Evolutionary conservation across 2,329 filamentous ascomycete species (phyloP).

Genomic region (Cercospora canescens): DNA sequence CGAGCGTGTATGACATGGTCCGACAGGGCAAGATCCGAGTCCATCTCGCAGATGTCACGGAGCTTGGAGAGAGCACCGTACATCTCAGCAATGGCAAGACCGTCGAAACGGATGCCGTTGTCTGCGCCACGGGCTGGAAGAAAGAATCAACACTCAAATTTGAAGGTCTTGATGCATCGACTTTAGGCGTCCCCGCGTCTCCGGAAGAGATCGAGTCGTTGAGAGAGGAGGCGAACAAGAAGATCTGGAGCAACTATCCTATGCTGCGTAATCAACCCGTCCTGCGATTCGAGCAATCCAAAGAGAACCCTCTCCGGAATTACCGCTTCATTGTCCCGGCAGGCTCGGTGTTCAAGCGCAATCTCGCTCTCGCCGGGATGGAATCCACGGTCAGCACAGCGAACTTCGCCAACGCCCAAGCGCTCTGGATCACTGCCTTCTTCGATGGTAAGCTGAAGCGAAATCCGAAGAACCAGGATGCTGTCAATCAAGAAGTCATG

Average conservation of each 20-base stretch:
- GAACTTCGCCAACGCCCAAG: constrained; percentile 8
- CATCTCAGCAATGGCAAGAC: background rate
- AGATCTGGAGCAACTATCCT: background rate
- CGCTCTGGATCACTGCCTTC: constrained; percentile 15
- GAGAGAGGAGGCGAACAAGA: background rate
- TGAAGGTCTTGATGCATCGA: background rate
- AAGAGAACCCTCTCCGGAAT: constrained; percentile 5
- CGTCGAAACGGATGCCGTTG: background rate
- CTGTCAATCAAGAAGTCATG: background rate
- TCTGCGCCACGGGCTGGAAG: constrained; percentile 13
- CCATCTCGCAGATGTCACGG: constrained; percentile 7
- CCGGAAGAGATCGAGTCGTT: background rate
- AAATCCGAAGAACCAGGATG: background rate
- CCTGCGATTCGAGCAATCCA: background rate
- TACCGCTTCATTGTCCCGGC: constrained; percentile 7
- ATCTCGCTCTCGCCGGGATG: constrained; percentile 10
- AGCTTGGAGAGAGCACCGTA: background rate
- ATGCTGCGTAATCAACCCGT: background rate
- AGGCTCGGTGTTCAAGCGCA: background rate
- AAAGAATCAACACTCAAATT: background rate
- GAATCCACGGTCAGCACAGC: constrained; percentile 10
- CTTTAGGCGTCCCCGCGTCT: background rate
- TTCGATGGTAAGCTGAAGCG: constrained; percentile 2
- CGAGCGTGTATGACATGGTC: constrained; percentile 24
- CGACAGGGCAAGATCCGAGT: background rate